A percentile compares a stretch with the other conserved stretches of the same genome.
phyloP scores from a whole-genome alignment of 352 stramenopile species.

The Phytophthora meadii region DNA sequence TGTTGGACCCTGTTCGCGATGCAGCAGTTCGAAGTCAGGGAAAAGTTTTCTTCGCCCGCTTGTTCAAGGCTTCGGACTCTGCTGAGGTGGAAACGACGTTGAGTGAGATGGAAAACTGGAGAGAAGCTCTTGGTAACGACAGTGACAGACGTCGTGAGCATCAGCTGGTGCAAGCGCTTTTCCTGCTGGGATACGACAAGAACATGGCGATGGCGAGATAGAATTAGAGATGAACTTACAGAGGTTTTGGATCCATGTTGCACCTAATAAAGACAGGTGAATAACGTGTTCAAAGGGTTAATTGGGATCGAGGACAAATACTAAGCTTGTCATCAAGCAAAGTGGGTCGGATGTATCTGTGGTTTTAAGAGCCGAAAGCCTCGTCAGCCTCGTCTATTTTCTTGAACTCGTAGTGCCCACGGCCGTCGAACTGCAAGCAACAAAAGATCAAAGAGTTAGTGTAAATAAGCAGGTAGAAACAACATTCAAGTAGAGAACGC shows the following conservation, averaged over 20 bases:
- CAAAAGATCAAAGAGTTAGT: slow-evolving; percentile 1
- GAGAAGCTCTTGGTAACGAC: slow-evolving; percentile 11
- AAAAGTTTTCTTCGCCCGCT: slow-evolving; percentile 40
- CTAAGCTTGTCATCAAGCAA: neutral
- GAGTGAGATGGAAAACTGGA: slow-evolving; percentile 43
- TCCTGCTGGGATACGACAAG: slow-evolving; percentile 51
- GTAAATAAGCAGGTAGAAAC: slow-evolving; percentile 16
- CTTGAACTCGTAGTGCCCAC: slow-evolving; percentile 88
- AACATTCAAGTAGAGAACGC: slow-evolving; percentile 25
- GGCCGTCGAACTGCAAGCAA: slow-evolving; percentile 77
- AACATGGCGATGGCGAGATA: slow-evolving; percentile 36
- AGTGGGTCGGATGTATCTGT: too few relatives aligned
- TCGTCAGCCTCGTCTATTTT: slow-evolving; percentile 82
- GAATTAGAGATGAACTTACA: slow-evolving; percentile 14
- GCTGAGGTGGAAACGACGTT: slow-evolving; percentile 25
- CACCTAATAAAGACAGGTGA: slow-evolving; percentile 27
- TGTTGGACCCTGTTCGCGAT: slow-evolving; percentile 28
- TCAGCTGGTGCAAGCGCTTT: slow-evolving; percentile 35
- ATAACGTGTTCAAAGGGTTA: slow-evolving; percentile 13
- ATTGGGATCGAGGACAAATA: slow-evolving; percentile 22
- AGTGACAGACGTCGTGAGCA: slow-evolving; percentile 13
- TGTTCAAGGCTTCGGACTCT: slow-evolving; percentile 27
- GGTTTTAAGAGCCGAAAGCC: slow-evolving; percentile 75
- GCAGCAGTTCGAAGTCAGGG: slow-evolving; percentile 12
- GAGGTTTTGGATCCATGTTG: slow-evolving; percentile 22